Evolutionary conservation across 495 filamentous ascomycete species (phyloP).

Genomic region (Penicillium malachiteum): DNA sequence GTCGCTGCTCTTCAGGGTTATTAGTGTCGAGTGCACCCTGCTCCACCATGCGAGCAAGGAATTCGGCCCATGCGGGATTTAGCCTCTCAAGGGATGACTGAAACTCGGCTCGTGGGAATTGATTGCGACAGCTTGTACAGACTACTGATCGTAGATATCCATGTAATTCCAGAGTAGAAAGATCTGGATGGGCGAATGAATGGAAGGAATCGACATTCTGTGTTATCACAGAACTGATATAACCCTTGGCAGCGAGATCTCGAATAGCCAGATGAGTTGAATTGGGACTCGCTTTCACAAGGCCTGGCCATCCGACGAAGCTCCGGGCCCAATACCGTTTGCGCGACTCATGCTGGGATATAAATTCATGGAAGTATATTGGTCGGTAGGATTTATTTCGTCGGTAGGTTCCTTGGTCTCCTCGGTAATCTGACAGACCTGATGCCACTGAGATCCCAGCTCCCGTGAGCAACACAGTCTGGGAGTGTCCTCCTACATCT

Average conservation of each 20-base stretch:
- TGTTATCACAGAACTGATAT: conserved; percentile 77
- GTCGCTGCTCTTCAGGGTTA: conserved; percentile 66
- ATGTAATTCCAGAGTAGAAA: conserved; percentile 82
- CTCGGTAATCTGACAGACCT: conserved; percentile 90
- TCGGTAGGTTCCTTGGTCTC: conserved; percentile 85
- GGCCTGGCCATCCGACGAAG: conserved; percentile 85
- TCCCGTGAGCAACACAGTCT: conserved; percentile 81
- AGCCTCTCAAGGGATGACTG: conserved; percentile 72
- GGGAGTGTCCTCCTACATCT: conserved; percentile 44
- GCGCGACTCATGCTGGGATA: conserved; percentile 75
- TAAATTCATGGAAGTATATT: conserved; percentile 90
- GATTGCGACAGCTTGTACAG: conserved; percentile 73
- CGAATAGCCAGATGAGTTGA: conserved; percentile 72
- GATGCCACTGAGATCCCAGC: conserved; percentile 93
- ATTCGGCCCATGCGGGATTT: conserved; percentile 84
- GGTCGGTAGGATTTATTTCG: conserved; percentile 86
- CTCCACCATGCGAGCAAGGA: conserved; percentile 66
- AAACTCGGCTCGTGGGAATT: conserved; percentile 67
- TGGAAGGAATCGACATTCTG: conserved; percentile 98
- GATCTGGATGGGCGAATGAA: conserved; percentile 66
- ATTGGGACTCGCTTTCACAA: conserved; percentile 78
- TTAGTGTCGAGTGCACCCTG: conserved; percentile 75
- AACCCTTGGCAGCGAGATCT: conserved; percentile 65
- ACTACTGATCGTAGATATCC: conserved; percentile 79
- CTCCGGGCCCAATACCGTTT: conserved; percentile 96